Base-by-base conservation (phyloP, 2,329 filamentous ascomycete genomes). In the Albifimbria verrucaria region DNA sequence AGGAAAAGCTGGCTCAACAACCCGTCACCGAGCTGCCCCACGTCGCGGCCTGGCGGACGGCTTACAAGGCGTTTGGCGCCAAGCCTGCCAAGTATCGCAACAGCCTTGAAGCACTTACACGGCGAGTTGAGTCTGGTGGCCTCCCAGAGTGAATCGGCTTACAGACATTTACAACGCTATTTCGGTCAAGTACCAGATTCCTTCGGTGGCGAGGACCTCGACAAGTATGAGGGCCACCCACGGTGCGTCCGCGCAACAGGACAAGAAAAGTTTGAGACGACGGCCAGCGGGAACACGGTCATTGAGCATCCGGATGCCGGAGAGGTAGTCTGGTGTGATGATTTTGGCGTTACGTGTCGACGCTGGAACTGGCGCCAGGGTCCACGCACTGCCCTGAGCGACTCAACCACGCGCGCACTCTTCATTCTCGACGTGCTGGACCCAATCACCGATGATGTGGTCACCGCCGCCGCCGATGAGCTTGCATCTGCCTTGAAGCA, bases 131-230 rank as follows among this genome's bases (percentile, higher is more conserved):
- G 28, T 50, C 25, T 6, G 55, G n/a, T n/a, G 56, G 4, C 46
- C 59, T 15, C 58, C 58, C n/a, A 56, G 56, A 3, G 56, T 60
- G 23, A 59, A 60, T 39, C 50, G 57, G 11, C 21, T 60, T 26
- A 59, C 58, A 2, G 58, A 60, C 48, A 59, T 60, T 18, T 60
- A 60, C 56, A 60, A 60, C 32, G 56, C 56, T 48, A 59, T 60
- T 18, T 60, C 58, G 2, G 53, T 59, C 50, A 60, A 60, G 44
- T 52, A 59, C 18, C 57, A 59, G 22, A 52, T 60, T 10, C 58
- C 57, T 32, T 60, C 1, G 58, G 58, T 3, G 58, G 58, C n/a
- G 56, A 60, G 22, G 58, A 60, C 21, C 49, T 60, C 3, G 53
- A 59, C 24, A 60, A 60, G 42, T 59, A 60, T 22, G 24, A 57